Base-by-base conservation (phyloP, 2,329 filamentous ascomycete genomes). In the Aspergillus alliaceus region DNA sequence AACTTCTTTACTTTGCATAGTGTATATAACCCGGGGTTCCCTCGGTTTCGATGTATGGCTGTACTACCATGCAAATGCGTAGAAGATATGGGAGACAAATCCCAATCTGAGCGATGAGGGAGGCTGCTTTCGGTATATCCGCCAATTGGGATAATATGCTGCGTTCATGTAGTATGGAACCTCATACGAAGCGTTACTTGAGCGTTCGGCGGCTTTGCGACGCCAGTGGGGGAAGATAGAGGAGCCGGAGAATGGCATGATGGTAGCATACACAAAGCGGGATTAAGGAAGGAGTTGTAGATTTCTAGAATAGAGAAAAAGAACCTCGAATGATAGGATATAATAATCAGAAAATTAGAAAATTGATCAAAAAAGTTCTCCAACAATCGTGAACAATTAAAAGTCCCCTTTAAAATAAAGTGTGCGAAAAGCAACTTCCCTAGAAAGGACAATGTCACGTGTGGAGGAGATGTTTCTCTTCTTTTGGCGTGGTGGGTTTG, bases 61-160 rank as follows among this genome's bases (percentile, higher is more conserved):
- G 52, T 61, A 63, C 81, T 61, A 63, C 81, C 79, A 83, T 57
- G 90, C 90, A 82, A 90, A 93, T 12, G 90, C 89, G 70, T 93
- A 93, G 74, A 92, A 93, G 25, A 93, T 86, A 69, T 91, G 88
- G 64, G 88, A 92, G 66, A 93, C 86, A 67, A 88, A 90, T 63
- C 85, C 85, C 72, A 91, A 86, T 70, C 90, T 90, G 68, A 93
- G 78, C 54, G 86, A 86, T 1, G 85, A 89, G 0, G 90, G 90
- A 15, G 89, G 89, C 66, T 90, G 85, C 61, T 87, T 84, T 56
- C 83, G 81, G 75, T 92, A 91, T 64, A 91, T 84, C 57, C 86
- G 81, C 77, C 85, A 86, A 74, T 91, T 93, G n/a, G 90, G 89
- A 72, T 91, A 95, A 76, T 93, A 95, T 18, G 91, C 88, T 22